These are phyloP conservation scores for Venustampulla echinocandica DNA, from an alignment of 495 filamentous ascomycete genomes.

Conservation along the genomic window DNA sequence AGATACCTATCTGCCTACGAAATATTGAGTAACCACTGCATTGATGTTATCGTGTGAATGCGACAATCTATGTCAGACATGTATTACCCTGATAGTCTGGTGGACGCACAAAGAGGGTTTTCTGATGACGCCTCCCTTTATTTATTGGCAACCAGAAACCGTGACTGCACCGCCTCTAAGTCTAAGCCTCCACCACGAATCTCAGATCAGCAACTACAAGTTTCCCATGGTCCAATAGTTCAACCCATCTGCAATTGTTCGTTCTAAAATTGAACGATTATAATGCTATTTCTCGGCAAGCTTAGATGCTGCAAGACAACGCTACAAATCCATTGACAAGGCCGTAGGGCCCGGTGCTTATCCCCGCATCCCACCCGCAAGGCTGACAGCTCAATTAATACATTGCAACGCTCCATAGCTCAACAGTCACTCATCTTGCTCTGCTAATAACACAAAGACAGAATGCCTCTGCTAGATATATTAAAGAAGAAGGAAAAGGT, in stretches of 20 bases:
- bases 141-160: too few species aligned
- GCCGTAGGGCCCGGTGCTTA: slow-evolving; percentile 7
- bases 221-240: neutral
- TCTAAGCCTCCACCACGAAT: slow-evolving; percentile 16
- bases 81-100: neutral
- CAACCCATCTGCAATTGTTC: neutral
- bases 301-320: slow-evolving; percentile 7
- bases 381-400: neutral
- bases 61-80: slow-evolving; percentile 1
- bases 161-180: slow-evolving; percentile 10
- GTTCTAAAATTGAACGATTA: neutral
- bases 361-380: slow-evolving; percentile 1
- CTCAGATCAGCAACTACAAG: slow-evolving; percentile 14
- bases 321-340: slow-evolving; percentile 10
- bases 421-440: neutral
- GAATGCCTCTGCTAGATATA: slow-evolving; percentile 20
- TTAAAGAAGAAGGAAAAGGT: slow-evolving; percentile 25
- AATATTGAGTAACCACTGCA: too few species aligned
- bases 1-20: too few species aligned
- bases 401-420: neutral
- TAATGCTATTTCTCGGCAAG: slow-evolving; percentile 9
- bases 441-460: neutral
- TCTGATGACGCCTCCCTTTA: neutral
- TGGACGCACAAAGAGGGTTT: neutral
- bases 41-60: neutral